Evolutionary conservation across 2,329 filamentous ascomycete genomes (phyloP).

Genomic region (Verticillium isaacii): DNA sequence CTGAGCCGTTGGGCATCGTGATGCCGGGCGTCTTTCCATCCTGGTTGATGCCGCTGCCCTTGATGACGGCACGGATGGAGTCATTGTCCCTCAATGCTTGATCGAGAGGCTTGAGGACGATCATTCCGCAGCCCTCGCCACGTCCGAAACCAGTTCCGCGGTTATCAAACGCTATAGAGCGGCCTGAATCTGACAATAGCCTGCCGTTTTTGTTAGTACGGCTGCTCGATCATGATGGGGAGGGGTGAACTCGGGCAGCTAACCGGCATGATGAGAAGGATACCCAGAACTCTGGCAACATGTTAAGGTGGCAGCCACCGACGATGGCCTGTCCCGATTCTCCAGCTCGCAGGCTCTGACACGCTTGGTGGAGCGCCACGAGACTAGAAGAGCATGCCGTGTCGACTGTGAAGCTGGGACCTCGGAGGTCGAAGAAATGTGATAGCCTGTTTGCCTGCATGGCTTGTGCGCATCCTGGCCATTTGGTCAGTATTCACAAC

Average conservation of each 20-base stretch:
- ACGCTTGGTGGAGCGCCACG: conserved; percentile 25
- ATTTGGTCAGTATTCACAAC: conserved; percentile 10
- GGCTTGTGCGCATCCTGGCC: conserved; percentile 39
- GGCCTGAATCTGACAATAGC: conserved; percentile 20
- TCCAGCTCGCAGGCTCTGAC: conserved; percentile 18
- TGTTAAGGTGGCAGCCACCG: conserved; percentile 29
- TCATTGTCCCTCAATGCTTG: conserved; percentile 39
- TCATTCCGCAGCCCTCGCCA: conserved; percentile 41
- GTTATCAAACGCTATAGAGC: conserved; percentile 23
- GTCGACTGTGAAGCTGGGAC: conserved; percentile 24
- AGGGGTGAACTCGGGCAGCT: conserved; percentile 9
- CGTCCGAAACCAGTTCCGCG: conserved; percentile 25
- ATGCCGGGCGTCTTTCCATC: conserved; percentile 36
- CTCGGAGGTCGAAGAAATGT: conserved; percentile 46
- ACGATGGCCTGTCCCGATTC: conserved; percentile 29
- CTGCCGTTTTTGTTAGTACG: conserved; percentile 3
- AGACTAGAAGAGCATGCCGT: conserved; percentile 30
- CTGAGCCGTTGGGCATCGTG: conserved; percentile 25
- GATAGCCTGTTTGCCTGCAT: conserved; percentile 51
- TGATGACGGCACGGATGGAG: conserved; percentile 29
- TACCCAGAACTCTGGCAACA: conserved; percentile 29
- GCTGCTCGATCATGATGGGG: background rate
- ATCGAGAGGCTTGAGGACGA: conserved; percentile 46
- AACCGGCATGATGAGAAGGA: conserved; percentile 39
- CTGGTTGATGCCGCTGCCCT: conserved; percentile 25